Percentiles rank a stretch among this genome's conserved stretches.
Evolutionary conservation across 371 early-diverging fungal species (phyloP).

Genomic region (Zopfochytrium polystomum): DNA sequence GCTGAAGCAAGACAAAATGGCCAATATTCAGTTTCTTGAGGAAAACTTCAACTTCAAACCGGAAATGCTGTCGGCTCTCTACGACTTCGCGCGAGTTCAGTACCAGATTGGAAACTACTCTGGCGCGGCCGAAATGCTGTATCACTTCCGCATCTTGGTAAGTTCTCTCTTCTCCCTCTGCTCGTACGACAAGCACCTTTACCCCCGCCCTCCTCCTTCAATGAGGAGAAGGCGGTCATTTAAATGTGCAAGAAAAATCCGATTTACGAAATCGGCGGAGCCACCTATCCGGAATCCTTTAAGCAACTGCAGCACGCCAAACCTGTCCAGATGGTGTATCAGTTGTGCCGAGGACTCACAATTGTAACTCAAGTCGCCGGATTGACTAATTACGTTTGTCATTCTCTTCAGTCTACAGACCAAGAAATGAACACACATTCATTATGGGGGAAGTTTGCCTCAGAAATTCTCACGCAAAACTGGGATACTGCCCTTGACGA

Average conservation of each 20-base stretch:
- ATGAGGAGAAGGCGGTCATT: too few species aligned
- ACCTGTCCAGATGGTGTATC: too few species aligned
- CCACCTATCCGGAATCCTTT: too few species aligned
- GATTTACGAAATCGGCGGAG: too few species aligned
- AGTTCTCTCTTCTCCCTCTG: conserved; percentile 16
- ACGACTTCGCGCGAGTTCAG: conserved; percentile 84
- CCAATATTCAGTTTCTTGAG: conserved; percentile 77
- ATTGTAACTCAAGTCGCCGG: too few species aligned
- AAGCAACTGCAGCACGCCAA: too few species aligned
- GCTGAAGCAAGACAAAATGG: conserved; percentile 87
- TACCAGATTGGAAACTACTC: conserved; percentile 90
- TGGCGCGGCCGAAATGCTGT: conserved; percentile 86
- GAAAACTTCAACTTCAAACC: conserved; percentile 79
- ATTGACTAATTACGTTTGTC: too few species aligned
- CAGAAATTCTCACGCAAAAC: conserved; percentile 90
- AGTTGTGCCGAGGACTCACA: too few species aligned
- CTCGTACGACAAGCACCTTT: not conserved
- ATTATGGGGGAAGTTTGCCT: conserved; percentile 93
- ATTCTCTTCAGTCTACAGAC: conserved; percentile 66
- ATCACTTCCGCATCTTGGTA: conserved; percentile 88
- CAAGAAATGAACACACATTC: conserved; percentile 74
- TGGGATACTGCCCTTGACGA: conserved; percentile 90
- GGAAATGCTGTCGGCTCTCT: conserved; percentile 78
- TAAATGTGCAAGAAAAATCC: too few species aligned
- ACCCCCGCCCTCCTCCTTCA: too few species aligned